Base-by-base conservation (phyloP, 1,139 yeast genomes). In the Hyphopichia fennica region DNA sequence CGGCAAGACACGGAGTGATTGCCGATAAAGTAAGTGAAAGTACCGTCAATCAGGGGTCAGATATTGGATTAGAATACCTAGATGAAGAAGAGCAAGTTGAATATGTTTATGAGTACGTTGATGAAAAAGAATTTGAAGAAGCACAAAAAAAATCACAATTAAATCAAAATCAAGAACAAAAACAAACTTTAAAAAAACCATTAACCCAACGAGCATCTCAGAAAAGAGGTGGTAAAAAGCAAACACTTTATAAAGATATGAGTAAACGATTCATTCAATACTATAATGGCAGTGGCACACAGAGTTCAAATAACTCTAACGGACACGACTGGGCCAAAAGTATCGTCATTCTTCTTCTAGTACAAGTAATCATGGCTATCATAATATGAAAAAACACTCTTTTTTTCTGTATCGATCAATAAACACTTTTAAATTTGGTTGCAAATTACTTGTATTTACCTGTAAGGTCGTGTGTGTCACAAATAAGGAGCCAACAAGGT, bases 1-100 rank as follows among this genome's bases (percentile, higher is more conserved):
- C 43, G 15, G 49, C 56, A 1, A 41, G 43, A 23, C 38, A 44
- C 10, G 58, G 56, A 2, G 22, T 34, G 4, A 22, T 37, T 19
- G 39, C 35, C 16, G 25, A 28, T 10, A 25, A 25, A 23, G 3
- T 34, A 4, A 17, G 19, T n/a, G 6, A 34, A 4, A 3, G 3
- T 9, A 4, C 6, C 10, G 25, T 22, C 9, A 10, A 22, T 4
- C 31, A 9, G 3, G 17, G 17, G 13, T n/a, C 17, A 3, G 16
- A 10, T 4, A n/a, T n/a, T 14, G 17, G 14, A n/a, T 28, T 16
- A 13, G 17, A 20, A 4, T 8, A 19, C n/a, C 9, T 31, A n/a
- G 20, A 31, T 10, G n/a, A 31, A 5, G 20, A 31, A 10, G 34
- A 31, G n/a, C 20, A 10, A 13, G 20, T 17, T 7, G 44, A 42